Percentiles rank a stretch among this genome's conserved stretches.
Evolutionary conservation across 441 rosid species (phyloP).

Genomic region (Pelargonium citronellum): DNA sequence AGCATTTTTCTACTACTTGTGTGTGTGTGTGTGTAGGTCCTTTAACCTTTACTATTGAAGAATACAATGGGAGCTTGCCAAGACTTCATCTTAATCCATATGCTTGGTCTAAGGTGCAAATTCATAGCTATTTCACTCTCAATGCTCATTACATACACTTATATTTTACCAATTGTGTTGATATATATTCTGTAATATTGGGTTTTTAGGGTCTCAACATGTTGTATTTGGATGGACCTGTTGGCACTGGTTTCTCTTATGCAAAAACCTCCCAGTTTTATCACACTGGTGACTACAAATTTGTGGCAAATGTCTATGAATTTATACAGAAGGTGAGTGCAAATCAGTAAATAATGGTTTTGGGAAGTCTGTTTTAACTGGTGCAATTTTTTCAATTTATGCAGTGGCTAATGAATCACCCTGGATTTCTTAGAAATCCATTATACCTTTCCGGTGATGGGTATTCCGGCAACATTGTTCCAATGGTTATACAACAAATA

Average conservation of each 20-base stretch:
- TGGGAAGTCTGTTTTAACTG: too few relatives aligned
- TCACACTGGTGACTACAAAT: slow-evolving; percentile 15
- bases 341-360: too few relatives aligned
- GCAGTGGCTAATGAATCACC: slow-evolving; percentile 36
- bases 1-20: background rate
- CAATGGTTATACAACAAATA: slow-evolving; percentile 24
- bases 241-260: slow-evolving; percentile 28
- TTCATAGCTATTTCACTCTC: too few relatives aligned
- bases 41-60: slow-evolving; percentile 11
- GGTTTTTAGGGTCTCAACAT: slow-evolving; percentile 20
- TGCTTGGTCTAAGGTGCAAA: slow-evolving; percentile 23
- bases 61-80: slow-evolving; percentile 25
- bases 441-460: slow-evolving; percentile 35
- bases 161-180: background rate
- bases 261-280: slow-evolving; percentile 19
- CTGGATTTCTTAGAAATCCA: slow-evolving; percentile 24
- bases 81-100: slow-evolving; percentile 21
- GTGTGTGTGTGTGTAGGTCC: slow-evolving; percentile 18
- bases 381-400: background rate
- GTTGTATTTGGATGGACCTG: slow-evolving; percentile 28
- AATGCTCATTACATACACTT: background rate
- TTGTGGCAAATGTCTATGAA: slow-evolving; percentile 10
- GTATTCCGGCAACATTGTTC: slow-evolving; percentile 29
- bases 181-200: too few relatives aligned
- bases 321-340: slow-evolving; percentile 17